Evolutionary conservation across 2,329 filamentous ascomycete genomes (phyloP).

Genomic region (Talaromyces sp.): DNA sequence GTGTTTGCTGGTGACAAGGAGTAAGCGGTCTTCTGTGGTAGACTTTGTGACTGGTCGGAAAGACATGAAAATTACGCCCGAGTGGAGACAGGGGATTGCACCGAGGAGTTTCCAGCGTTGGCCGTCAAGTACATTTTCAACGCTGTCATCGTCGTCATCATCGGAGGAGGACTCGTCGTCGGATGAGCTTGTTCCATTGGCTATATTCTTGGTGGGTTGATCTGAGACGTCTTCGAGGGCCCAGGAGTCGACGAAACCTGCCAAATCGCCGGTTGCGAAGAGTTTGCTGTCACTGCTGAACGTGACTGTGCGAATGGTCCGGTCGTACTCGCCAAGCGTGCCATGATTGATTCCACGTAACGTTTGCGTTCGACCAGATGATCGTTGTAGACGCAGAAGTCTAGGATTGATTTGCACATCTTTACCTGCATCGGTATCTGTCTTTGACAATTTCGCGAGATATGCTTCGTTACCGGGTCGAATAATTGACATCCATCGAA

Average conservation of each 20-base stretch:
- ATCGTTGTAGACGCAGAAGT: constrained; percentile 7
- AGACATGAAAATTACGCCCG: constrained; percentile 63
- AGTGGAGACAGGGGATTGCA: constrained; percentile 65
- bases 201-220: constrained; percentile 28
- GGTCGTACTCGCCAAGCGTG: constrained; percentile 70
- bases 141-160: constrained; percentile 34
- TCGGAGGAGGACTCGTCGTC: constrained; percentile 45
- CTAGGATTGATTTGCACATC: constrained; percentile 42
- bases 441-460: constrained; percentile 48
- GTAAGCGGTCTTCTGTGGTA: constrained; percentile 48
- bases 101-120: constrained; percentile 69
- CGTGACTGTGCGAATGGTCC: constrained; percentile 67
- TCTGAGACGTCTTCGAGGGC: constrained; percentile 57
- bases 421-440: constrained; percentile 35
- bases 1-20: constrained; percentile 62
- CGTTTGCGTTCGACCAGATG: constrained; percentile 23
- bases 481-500: constrained; percentile 48
- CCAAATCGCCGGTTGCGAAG: constrained; percentile 74
- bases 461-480: constrained; percentile 59
- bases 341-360: constrained; percentile 55
- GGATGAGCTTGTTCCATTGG: constrained; percentile 25
- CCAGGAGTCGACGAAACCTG: constrained; percentile 86
- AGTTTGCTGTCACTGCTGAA: constrained; percentile 80
- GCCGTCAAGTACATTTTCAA: constrained; percentile 50
- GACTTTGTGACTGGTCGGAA: constrained; percentile 51